These are phyloP conservation scores for Cryptococcus sp. DNA, from an alignment of 1,284 basidiomycete species.

Conservation along the genomic window DNA sequence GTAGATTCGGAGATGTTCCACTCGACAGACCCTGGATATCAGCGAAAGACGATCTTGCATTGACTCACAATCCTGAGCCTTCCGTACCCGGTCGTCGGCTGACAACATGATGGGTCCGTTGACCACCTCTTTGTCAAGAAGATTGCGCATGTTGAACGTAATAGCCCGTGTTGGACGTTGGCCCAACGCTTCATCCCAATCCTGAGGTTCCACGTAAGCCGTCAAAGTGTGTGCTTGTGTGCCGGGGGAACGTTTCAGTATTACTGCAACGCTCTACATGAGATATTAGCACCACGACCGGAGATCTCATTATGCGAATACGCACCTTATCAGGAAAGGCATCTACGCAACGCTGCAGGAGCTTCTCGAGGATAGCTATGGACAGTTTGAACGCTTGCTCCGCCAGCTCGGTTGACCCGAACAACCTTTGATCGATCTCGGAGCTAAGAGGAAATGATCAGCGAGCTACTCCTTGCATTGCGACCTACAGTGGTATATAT, in stretches of 20 bases:
- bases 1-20: slow-evolving; percentile 32
- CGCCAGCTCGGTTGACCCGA: slow-evolving; percentile 66
- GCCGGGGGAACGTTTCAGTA: slow-evolving; percentile 65
- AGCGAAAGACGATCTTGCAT: neutral
- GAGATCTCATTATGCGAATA: slow-evolving; percentile 6
- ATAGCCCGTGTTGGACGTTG: slow-evolving; percentile 56
- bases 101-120: slow-evolving; percentile 31
- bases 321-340: slow-evolving; percentile 70
- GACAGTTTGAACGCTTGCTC: slow-evolving; percentile 76
- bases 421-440: slow-evolving; percentile 85
- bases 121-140: slow-evolving; percentile 47
- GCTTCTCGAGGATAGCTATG: slow-evolving; percentile 69
- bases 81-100: slow-evolving; percentile 19
- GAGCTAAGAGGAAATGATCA: slow-evolving; percentile 40
- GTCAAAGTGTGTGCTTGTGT: slow-evolving; percentile 56
- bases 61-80: slow-evolving; percentile 35
- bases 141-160: slow-evolving; percentile 51
- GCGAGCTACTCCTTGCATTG: neutral
- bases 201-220: slow-evolving; percentile 67
- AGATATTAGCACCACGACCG: neutral
- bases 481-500: slow-evolving; percentile 69
- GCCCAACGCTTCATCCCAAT: slow-evolving; percentile 53
- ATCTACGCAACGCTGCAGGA: slow-evolving; percentile 64
- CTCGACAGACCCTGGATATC: slow-evolving; percentile 42
- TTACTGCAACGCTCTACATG: slow-evolving; percentile 18